Base-by-base conservation (phyloP, 2,329 filamentous ascomycete species). In the Verticillium longisporum region DNA sequence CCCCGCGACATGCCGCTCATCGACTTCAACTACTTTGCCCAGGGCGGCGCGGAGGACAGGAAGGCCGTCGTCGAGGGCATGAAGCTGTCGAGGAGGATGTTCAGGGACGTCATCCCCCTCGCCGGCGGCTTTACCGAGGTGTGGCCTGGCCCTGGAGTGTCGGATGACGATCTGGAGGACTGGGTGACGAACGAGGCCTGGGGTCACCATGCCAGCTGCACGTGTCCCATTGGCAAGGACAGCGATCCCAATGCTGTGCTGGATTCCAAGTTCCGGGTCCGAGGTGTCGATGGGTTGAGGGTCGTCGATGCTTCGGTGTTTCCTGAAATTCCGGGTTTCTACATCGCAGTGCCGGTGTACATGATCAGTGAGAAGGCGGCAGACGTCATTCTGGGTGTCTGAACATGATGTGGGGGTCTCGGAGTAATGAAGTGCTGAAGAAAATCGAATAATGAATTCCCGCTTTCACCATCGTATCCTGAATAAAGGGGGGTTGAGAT, bases 261-360 rank as follows among this genome's bases (percentile, higher is more conserved):
- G 57, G 82, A 88, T 67, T 76, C 75, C 0, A 72, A 80, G 58
- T 85, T 87, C 69, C 75, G 77, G 21, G 84, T 88, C 3, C 74
- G 80, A 18, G 83, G 83, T 1, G 78, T 84, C 0, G 69, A 76
- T 1, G 78, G 79, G 0, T 72, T 88, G 57, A 74, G 85, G 4
- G 84, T 87, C 6, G 84, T 87, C 1, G 85, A 88, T 73, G 84
- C 82, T 0, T 80, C 77, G n/a, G 74, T 80, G 5, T 87, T 83
- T 61, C 82, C 83, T 2, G 75, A 75, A 61, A 81, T 70, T 18
- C 72, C 72, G 1, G 83, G 83, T 5, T 77, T 77, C 6, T 85
- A 80, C 66, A 77, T 79, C 56, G 72, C 75, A 0, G 63, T 80
- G 1, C 76, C 82, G 2, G 79, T 78, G 1, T 84, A 82, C 66